These are phyloP conservation scores for Colletotrichum lentis DNA, from an alignment of 2,329 filamentous ascomycete genomes.

Conservation along the genomic window DNA sequence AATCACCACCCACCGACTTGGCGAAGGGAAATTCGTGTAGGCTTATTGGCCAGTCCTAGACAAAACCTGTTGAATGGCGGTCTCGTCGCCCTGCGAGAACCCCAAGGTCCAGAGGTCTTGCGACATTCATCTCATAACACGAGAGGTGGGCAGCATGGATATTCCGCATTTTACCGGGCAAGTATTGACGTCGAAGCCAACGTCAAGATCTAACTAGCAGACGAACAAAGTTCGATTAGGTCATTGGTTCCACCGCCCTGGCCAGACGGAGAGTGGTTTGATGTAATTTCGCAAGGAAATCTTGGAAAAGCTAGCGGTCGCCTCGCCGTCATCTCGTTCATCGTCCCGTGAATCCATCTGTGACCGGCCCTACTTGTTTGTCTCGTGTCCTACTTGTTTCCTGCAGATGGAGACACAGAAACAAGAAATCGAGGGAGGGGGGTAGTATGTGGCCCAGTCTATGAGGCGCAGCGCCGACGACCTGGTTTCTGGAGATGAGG, in stretches of 20 bases:
- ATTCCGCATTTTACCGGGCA: background rate
- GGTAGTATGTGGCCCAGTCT: background rate
- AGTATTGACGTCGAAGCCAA: background rate
- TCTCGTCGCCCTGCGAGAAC: background rate
- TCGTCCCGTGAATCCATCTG: background rate
- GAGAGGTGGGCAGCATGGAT: background rate
- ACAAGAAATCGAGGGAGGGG: background rate
- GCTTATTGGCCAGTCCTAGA: background rate
- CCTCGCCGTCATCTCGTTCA: background rate
- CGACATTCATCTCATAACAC: background rate
- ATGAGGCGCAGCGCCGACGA: background rate
- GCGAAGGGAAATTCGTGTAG: background rate
- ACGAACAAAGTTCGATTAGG: background rate
- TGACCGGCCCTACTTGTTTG: too few relatives aligned
- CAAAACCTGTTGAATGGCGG: background rate
- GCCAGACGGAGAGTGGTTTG: background rate
- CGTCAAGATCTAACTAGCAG: background rate
- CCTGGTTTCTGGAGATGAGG: slow-evolving; percentile 5
- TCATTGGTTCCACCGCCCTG: too few relatives aligned
- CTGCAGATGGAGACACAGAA: background rate
- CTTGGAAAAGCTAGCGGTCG: background rate
- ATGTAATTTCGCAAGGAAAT: background rate
- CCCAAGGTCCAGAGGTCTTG: too few relatives aligned
- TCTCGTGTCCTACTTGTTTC: background rate
- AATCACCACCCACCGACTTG: background rate